A percentile compares a stretch with the other conserved stretches of the same genome.
phyloP scores from a whole-genome alignment of 176 grass and related monocot species.

The Oryza meridionalis region DNA sequence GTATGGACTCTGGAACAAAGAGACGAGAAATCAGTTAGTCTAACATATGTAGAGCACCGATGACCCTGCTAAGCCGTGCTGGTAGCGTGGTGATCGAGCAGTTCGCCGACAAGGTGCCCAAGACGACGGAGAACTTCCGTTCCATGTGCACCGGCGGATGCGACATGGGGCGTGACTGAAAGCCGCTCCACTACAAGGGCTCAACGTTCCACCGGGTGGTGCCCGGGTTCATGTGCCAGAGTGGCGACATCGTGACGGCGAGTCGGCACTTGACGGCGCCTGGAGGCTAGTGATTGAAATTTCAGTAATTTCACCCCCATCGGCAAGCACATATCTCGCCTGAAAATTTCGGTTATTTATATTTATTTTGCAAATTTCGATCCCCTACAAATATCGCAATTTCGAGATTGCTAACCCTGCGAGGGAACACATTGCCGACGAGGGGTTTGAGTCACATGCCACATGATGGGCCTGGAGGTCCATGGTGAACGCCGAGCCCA shows the following conservation, averaged over 20 bases:
- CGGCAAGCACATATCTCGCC: no score
- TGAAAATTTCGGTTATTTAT: no score
- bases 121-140: slow-evolving; percentile 54
- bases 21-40: background rate
- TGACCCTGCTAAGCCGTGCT: background rate
- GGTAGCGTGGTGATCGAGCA: slow-evolving; percentile 41
- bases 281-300: no score
- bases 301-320: no score
- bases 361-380: no score
- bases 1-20: background rate
- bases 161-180: background rate
- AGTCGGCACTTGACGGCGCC: background rate
- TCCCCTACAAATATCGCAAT: no score
- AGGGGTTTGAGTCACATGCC: background rate
- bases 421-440: background rate
- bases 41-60: background rate
- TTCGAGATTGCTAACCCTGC: no score
- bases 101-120: slow-evolving; percentile 44
- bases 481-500: slow-evolving; percentile 63
- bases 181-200: slow-evolving; percentile 46
- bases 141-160: slow-evolving; percentile 47
- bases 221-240: slow-evolving; percentile 66
- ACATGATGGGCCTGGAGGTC: no score
- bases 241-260: slow-evolving; percentile 52
- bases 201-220: slow-evolving; percentile 54